phyloP scores from a whole-genome alignment of 2,329 filamentous ascomycete genomes.

The Ophiostoma triangulosporum region DNA sequence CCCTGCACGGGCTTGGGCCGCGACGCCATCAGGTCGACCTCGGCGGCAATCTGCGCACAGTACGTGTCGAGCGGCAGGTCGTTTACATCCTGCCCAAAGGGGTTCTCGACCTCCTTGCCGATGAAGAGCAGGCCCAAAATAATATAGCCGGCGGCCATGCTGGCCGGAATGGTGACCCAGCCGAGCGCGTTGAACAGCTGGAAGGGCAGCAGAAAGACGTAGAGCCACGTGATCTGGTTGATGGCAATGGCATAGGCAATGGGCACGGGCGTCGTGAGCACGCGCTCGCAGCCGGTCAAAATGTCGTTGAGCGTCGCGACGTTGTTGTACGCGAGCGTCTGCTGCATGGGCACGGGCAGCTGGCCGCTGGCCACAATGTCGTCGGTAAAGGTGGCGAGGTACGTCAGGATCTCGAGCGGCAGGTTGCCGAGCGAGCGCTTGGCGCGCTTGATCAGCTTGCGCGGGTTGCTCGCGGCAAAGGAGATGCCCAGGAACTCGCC shows the following conservation, averaged over 20 bases:
- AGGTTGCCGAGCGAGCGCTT: constrained; percentile 56
- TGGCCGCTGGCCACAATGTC: constrained; percentile 36
- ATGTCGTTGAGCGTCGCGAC: constrained; percentile 49
- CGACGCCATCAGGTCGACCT: constrained; percentile 49
- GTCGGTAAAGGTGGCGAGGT: constrained; percentile 50
- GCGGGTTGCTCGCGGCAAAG: constrained; percentile 55
- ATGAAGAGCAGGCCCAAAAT: constrained; percentile 56
- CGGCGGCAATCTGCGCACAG: constrained; percentile 48
- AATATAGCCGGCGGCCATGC: constrained; percentile 53
- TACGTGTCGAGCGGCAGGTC: constrained; percentile 51
- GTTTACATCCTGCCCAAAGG: constrained; percentile 55
- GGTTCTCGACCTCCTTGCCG: constrained; percentile 55
- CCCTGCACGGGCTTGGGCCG: constrained; percentile 34
- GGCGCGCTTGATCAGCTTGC: constrained; percentile 53
- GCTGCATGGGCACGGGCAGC: constrained; percentile 32
- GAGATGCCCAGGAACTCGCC: constrained; percentile 54
- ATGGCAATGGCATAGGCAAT: constrained; percentile 63
- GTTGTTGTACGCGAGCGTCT: constrained; percentile 27
- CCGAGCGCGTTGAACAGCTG: constrained; percentile 45
- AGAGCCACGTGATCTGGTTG: constrained; percentile 63
- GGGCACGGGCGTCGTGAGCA: constrained; percentile 58
- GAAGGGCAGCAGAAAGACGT: constrained; percentile 58
- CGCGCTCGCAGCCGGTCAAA: constrained; percentile 51
- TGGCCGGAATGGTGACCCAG: constrained; percentile 59
- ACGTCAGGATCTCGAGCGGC: constrained; percentile 57